Evolutionary conservation across 768 basidiomycete species (phyloP), one percentile per base, ranked within the genome.

Genomic region (Amanita subjunquillea): DNA sequence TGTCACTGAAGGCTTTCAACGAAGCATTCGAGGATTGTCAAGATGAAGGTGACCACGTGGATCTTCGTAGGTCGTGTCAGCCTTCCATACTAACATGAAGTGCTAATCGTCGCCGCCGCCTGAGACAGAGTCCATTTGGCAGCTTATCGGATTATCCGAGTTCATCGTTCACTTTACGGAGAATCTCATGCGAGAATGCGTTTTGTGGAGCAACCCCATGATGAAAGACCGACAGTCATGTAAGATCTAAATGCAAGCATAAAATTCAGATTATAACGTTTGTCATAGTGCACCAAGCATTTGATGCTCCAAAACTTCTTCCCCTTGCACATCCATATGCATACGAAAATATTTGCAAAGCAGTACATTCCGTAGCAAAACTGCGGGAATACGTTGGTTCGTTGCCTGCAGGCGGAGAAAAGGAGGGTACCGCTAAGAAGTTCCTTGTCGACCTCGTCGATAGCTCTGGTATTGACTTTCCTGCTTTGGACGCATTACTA

Each of bases 81-180:
- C 34, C 46, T 9, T 42, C 38, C n/a, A 38, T 50, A 17, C 29
- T 32, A 42, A 4, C 4, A 30, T 51, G 22, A 22, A 50, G 25
- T 40, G 27, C 43, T 52, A 55, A 60, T 44, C 3, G 32, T 15
- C 40, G 22, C 40, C 17, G 47, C 54, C 48, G 27, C 50, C n/a
- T 20, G 44, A 40, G 23, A 32, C 22, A 91, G 87, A 80, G 50
- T 78, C 83, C 34, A 74, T 80, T 25, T 90, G 88, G 88, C 82
- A 85, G 56, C 71, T 90, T 12, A 76, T 82, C 43, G 77, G 75
- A 7, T 59, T 88, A 43, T 78, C 75, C 1, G 68, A 67, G 6
- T 91, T 85, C 86, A 62, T 78, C 41, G 67, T 87, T 25, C 65
- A 66, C 32, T 81, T 87, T 57, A 56, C 81, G 17, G 84, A 86